phyloP scores from a whole-genome alignment of 75 land plant species.

The Cryptomeria japonica region DNA sequence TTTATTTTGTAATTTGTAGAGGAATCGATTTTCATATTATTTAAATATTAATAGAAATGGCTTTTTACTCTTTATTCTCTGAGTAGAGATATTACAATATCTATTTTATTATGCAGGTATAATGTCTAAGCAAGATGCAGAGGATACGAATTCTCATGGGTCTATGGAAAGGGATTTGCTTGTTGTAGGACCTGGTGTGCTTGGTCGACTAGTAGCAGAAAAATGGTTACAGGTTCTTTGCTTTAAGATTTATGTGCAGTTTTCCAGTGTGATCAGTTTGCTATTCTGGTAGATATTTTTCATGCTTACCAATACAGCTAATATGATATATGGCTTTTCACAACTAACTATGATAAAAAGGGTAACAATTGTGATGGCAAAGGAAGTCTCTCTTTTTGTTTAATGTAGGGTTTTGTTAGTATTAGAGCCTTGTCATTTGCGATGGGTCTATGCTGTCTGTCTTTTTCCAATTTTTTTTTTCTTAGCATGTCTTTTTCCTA shows the following conservation, averaged over 20 bases:
- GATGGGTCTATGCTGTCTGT: background rate
- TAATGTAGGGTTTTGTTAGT: background rate
- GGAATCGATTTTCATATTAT: background rate
- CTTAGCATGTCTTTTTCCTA: too few species aligned
- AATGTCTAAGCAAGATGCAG: background rate
- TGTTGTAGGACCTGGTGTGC: conserved; percentile 48
- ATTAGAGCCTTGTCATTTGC: background rate
- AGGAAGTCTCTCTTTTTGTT: background rate
- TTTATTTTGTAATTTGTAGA: background rate
- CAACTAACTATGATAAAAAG: background rate
- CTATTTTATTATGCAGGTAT: background rate
- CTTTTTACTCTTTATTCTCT: background rate
- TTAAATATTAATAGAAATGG: background rate
- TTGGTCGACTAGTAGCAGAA: conserved; percentile 38
- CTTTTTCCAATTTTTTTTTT: too few species aligned
- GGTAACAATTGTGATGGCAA: background rate
- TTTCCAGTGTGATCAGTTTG: background rate
- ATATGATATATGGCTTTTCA: background rate
- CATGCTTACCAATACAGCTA: background rate
- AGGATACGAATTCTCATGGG: background rate
- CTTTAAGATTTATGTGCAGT: conserved; percentile 2
- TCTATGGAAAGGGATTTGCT: conserved; percentile 29
- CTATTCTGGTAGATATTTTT: background rate
- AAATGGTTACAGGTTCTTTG: conserved; percentile 35
- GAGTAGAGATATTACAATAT: background rate